Evolutionary conservation across 129 eudicot species (phyloP), one percentile per base, ranked within the genome.

Genomic region (Centella asiatica): DNA sequence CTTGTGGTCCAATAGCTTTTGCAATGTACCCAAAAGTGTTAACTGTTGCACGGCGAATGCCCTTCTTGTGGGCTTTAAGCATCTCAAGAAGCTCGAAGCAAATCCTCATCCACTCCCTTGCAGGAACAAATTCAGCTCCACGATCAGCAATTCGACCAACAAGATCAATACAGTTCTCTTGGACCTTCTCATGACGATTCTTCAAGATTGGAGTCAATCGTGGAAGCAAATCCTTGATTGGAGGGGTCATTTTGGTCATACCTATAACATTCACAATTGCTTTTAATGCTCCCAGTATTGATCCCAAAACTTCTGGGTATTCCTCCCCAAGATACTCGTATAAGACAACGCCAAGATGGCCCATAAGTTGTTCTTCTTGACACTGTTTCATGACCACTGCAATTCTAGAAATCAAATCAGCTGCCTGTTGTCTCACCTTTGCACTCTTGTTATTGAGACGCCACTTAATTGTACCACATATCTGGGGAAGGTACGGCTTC

Each of bases 1-100:
- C 98, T 60, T 92, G 98, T 3, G 96, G 98, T 1, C 98, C 98
- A 34, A 92, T 92, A 18, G 98, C 98, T 72, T 87, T 92, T 4
- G 98, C 98, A 48, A 92, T 87, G 68, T 92, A 92, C 13, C 98
- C 98, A 39, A 92, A 92, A 8, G 98, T 92, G 76, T 92, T 92
- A 42, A 92, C 98, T 6, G 98, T 82, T 25, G 98, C 98, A 6
- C 98, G 57, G 2, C 98, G 95, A 57, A 92, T 92, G 24, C 98
- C 98, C 57, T 92, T 92, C 66, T 92, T 92, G 79, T 92, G 98
- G 57, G 98, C 98, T 60, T 92, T 92, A 34, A 92, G 94, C 98
- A 92, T 92, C 73, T 92, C 98, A 17, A 92, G 88, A 37, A 92
- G 96, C 82, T 92, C 98, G 47, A 92, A 92, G 65, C 98, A 92